Evolutionary conservation across 495 filamentous ascomycete genomes (phyloP), one percentile per base, ranked within the genome.

Genomic region (Xylona heveae): DNA sequence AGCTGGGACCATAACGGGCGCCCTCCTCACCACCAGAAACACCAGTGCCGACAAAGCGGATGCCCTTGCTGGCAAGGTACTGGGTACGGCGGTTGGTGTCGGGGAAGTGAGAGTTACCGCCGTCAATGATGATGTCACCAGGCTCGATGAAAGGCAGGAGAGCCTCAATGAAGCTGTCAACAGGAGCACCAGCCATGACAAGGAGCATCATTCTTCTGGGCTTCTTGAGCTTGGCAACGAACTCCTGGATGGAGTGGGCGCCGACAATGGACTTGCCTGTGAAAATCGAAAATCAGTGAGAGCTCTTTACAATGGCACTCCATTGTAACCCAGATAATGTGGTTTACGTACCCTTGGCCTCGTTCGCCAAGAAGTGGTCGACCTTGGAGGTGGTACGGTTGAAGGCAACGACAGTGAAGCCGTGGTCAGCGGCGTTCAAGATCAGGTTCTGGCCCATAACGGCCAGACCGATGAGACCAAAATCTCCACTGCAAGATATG

Each of bases 11-110:
- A 52, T 84, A 93, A 39, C 88, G 77, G 45, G 88, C 88, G 68
- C 88, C 88, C 67, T 97, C 88, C 68, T 97, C 88, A 64, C 88
- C 88, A 58, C 88, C 88, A 36, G 88, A 97, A 37, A 97, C 88
- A 73, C 88, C 88, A 49, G 77, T 75, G 47, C 88, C 88, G 52
- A 97, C 85, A 55, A 92, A 97, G 46, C 78, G 75, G 56, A 97
- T 80, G 40, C 79, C 74, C 73, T 97, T 97, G 47, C 50, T 49
- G 15, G 58, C 52, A 30, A 97, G 68, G 57, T 90, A 84, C 52
- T 75, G 62, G 46, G 79, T 79, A 48, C 88, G 79, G 59, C 88
- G 82, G 70, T 92, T 97, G 64, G 75, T 80, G 62, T 97, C 88
- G 48, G 88, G 88, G 72, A 75, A 97, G 62, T 97, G 88, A 30